Evolutionary conservation across 768 basidiomycete species (phyloP).

Genomic region (Kwoniella europaea): DNA sequence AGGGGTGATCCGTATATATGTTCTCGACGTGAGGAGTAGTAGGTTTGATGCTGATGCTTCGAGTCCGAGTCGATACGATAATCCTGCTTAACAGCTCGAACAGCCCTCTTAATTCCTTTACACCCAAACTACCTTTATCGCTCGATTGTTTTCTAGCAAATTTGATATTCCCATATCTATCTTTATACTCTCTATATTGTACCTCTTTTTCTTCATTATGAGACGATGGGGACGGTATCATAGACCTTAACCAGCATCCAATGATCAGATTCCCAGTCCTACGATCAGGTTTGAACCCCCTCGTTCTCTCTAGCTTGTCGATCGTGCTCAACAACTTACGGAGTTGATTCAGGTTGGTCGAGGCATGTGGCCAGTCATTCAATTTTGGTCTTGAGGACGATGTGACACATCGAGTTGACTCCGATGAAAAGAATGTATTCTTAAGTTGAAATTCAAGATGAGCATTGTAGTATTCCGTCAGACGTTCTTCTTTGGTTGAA

Average conservation of each 20-base stretch:
- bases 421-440: slow-evolving; percentile 55
- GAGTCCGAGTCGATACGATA: slow-evolving; percentile 56
- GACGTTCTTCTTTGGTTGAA: background rate
- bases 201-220: background rate
- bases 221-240: background rate
- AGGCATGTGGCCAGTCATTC: slow-evolving; percentile 7
- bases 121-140: slow-evolving; percentile 59
- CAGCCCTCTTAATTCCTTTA: slow-evolving; percentile 62
- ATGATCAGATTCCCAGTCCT: slow-evolving; percentile 73
- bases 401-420: slow-evolving; percentile 63
- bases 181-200: background rate
- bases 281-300: slow-evolving; percentile 68
- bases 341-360: slow-evolving; percentile 28
- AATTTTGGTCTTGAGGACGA: background rate
- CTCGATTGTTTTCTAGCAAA: slow-evolving; percentile 9
- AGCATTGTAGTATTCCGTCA: slow-evolving; percentile 31
- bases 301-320: slow-evolving; percentile 50
- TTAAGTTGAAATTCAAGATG: slow-evolving; percentile 30
- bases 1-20: background rate
- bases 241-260: slow-evolving; percentile 67
- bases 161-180: background rate
- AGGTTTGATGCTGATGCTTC: background rate
- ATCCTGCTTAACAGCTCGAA: slow-evolving; percentile 69
- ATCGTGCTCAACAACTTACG: slow-evolving; percentile 61
- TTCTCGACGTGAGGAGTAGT: background rate